These are phyloP conservation scores for Trametes polyzona DNA, from an alignment of 1,284 basidiomycete genomes.

Conservation along the genomic window DNA sequence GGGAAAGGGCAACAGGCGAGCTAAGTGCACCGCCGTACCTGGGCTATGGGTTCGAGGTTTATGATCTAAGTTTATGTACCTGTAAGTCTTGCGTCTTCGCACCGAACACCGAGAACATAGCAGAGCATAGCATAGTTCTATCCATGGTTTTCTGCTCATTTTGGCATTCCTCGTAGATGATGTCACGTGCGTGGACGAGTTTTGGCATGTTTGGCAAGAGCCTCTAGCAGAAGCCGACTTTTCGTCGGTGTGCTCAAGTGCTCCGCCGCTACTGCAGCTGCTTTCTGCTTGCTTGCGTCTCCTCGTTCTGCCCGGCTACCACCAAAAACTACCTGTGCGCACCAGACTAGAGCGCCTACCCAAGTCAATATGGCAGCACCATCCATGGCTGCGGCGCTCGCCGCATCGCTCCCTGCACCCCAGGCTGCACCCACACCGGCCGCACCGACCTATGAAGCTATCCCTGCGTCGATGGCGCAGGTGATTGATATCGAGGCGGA, in stretches of 20 bases:
- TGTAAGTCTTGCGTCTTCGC: too few relatives aligned
- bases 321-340: neutral
- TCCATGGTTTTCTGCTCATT: too few relatives aligned
- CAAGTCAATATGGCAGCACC: slow-evolving; percentile 58
- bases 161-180: too few relatives aligned
- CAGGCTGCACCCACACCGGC: slow-evolving; percentile 59
- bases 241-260: slow-evolving; percentile 2
- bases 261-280: slow-evolving; percentile 7
- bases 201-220: slow-evolving; percentile 32
- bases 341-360: neutral
- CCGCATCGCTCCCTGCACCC: slow-evolving; percentile 79
- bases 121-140: neutral
- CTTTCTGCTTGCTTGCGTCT: slow-evolving; percentile 9
- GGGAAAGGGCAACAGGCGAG: too few relatives aligned
- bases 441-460: slow-evolving; percentile 74
- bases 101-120: too few relatives aligned
- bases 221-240: slow-evolving; percentile 22
- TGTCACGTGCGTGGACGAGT: slow-evolving; percentile 27
- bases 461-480: slow-evolving; percentile 89
- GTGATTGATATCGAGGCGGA: slow-evolving; percentile 90
- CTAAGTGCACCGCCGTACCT: too few relatives aligned
- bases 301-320: neutral
- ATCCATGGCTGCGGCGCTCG: slow-evolving; percentile 89
- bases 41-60: too few relatives aligned
- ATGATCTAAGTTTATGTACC: too few relatives aligned